Percentiles rank a stretch among this genome's conserved stretches.
Evolutionary conservation across 192 early-diverging fungal species (phyloP).

Genomic region (Mortierella alpina): DNA sequence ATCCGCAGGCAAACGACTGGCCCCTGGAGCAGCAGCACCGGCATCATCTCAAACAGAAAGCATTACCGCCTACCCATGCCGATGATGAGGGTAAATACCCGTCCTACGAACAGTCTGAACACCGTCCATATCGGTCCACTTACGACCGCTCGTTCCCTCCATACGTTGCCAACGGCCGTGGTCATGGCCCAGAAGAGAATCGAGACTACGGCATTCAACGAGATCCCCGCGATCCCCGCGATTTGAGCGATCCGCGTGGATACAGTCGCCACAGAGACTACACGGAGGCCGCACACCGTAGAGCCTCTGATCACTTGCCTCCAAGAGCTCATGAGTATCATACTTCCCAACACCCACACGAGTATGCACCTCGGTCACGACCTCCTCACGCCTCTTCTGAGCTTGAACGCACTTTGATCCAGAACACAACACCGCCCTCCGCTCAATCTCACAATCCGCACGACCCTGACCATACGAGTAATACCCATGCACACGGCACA

Average conservation of each 20-base stretch:
- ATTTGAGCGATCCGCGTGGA: conserved; percentile 6
- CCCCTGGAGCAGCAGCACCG: conserved; percentile 1
- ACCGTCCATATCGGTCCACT: conserved; percentile 1
- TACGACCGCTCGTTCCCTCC: conserved; percentile 10
- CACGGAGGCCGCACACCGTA: not conserved
- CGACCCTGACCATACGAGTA: not conserved
- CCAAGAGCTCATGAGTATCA: not conserved
- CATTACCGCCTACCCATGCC: not conserved
- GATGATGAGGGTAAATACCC: not conserved
- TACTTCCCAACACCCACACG: not conserved
- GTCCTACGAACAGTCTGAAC: conserved; percentile 6
- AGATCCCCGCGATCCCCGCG: not conserved
- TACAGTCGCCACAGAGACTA: not conserved
- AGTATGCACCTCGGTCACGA: not conserved
- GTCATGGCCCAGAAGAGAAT: conserved; percentile 8
- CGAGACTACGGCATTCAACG: conserved; percentile 4
- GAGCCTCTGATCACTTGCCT: too few relatives aligned
- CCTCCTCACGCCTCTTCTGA: too few relatives aligned
- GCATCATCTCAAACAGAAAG: not conserved
- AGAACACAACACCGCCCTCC: too few relatives aligned
- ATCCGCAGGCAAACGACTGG: not conserved
- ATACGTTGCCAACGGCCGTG: not conserved
- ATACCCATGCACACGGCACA: not conserved
- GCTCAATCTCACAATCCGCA: not conserved
- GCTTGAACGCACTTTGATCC: too few relatives aligned